phyloP scores from a whole-genome alignment of 441 rosid species.

The Populus hybrid region DNA sequence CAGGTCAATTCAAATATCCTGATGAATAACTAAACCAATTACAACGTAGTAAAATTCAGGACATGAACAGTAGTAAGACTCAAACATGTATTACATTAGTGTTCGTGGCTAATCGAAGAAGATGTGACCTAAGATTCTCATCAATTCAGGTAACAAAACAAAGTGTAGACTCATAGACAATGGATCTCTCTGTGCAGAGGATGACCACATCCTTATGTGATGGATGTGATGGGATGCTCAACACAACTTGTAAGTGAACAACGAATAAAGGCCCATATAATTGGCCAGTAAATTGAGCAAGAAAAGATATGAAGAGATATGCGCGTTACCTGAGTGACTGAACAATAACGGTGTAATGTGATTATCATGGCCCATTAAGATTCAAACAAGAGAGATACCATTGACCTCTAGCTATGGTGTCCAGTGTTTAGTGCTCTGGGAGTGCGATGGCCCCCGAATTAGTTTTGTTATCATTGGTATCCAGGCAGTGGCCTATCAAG shows the following conservation, averaged over 20 bases:
- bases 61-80: slow-evolving; percentile 1
- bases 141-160: background rate
- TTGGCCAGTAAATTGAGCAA: slow-evolving; percentile 16
- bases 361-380: slow-evolving; percentile 42
- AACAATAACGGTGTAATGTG: slow-evolving; percentile 27
- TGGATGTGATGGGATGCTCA: slow-evolving; percentile 9
- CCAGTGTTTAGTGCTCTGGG: slow-evolving; percentile 41
- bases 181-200: slow-evolving; percentile 12
- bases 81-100: background rate
- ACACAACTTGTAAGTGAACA: slow-evolving; percentile 23
- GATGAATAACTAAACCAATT: slow-evolving; percentile 5
- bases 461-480: slow-evolving; percentile 34
- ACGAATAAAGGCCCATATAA: slow-evolving; percentile 16
- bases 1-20: slow-evolving; percentile 1
- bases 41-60: background rate
- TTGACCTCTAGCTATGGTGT: slow-evolving; percentile 37
- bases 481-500: slow-evolving; percentile 38
- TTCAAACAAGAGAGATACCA: slow-evolving; percentile 33
- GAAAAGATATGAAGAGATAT: slow-evolving; percentile 21
- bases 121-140: background rate
- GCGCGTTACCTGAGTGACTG: slow-evolving; percentile 23
- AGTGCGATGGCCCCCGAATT: slow-evolving; percentile 41
- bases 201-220: slow-evolving; percentile 16
- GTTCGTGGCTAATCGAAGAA: slow-evolving; percentile 1
- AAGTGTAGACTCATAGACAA: slow-evolving; percentile 8